Percentiles rank a stretch among this genome's conserved stretches.
These are phyloP conservation scores for Exophiala bonariae DNA, from an alignment of 2,329 filamentous ascomycete genomes.

Conservation along the genomic window DNA sequence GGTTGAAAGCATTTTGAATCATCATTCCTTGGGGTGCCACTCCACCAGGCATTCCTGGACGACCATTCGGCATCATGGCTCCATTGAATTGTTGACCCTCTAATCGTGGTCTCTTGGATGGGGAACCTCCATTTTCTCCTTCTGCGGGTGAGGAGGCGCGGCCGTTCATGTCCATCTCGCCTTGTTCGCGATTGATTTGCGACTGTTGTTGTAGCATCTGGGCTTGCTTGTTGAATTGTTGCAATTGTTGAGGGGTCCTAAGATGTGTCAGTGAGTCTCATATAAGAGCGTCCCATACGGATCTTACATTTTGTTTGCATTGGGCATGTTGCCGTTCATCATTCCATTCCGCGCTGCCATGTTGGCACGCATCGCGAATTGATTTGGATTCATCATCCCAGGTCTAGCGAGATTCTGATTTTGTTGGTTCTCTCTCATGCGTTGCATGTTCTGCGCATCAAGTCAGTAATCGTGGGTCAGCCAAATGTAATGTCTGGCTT, in stretches of 20 bases:
- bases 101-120: constrained; percentile 83
- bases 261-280: constrained; percentile 2
- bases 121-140: constrained; percentile 85
- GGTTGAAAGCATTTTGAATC: constrained; percentile 70
- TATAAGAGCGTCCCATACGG: no score
- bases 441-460: constrained; percentile 14
- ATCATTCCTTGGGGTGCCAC: constrained; percentile 34
- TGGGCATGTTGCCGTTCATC: constrained; percentile 25
- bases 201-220: constrained; percentile 68
- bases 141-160: constrained; percentile 79
- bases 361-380: constrained; percentile 63
- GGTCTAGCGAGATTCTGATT: constrained; percentile 70
- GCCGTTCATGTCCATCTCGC: constrained; percentile 81
- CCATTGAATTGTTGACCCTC: constrained; percentile 71
- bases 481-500: constrained; percentile 34
- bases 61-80: constrained; percentile 75
- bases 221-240: constrained; percentile 20
- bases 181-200: constrained; percentile 82
- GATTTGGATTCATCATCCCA: constrained; percentile 56
- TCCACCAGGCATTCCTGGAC: constrained; percentile 66
- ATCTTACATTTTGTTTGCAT: constrained; percentile 25
- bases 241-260: constrained; percentile 29
- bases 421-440: constrained; percentile 72
- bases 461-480: constrained; percentile 16
- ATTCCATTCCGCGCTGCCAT: constrained; percentile 22